phyloP scores from a whole-genome alignment of 2,329 filamentous ascomycete genomes.

The Fonsecaea monophora region DNA sequence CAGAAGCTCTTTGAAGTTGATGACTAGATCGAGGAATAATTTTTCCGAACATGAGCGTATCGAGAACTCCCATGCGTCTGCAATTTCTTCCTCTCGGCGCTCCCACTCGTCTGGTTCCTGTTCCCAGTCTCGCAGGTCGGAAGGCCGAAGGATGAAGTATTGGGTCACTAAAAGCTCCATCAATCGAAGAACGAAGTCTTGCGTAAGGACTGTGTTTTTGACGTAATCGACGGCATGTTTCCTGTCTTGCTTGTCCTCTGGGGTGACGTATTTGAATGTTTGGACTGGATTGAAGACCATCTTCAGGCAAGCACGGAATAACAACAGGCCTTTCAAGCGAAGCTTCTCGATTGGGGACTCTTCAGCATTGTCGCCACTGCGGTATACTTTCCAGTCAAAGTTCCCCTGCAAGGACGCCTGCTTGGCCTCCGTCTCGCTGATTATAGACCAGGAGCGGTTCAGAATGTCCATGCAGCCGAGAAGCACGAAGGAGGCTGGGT shows the following conservation, averaged over 20 bases:
- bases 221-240: slow-evolving; percentile 71
- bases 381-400: slow-evolving; percentile 49
- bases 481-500: slow-evolving; percentile 81
- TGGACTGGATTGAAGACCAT: slow-evolving; percentile 83
- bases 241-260: slow-evolving; percentile 77
- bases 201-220: slow-evolving; percentile 75
- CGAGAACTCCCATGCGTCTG: slow-evolving; percentile 89
- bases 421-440: slow-evolving; percentile 54
- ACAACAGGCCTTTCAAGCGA: slow-evolving; percentile 79
- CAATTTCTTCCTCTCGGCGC: slow-evolving; percentile 81
- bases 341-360: slow-evolving; percentile 75
- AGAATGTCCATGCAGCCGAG: slow-evolving; percentile 79
- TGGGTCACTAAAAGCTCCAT: slow-evolving; percentile 84
- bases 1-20: slow-evolving; percentile 83
- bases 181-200: slow-evolving; percentile 78
- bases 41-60: slow-evolving; percentile 92
- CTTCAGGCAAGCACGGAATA: slow-evolving; percentile 81
- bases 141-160: slow-evolving; percentile 84
- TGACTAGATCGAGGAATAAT: slow-evolving; percentile 87
- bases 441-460: slow-evolving; percentile 83
- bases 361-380: slow-evolving; percentile 56
- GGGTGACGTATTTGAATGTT: slow-evolving; percentile 81
- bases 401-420: slow-evolving; percentile 23
- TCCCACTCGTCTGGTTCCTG: slow-evolving; percentile 97
- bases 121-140: slow-evolving; percentile 89